These are phyloP conservation scores for Yarrowia sp. DNA, from an alignment of 805 yeast species.

Conservation along the genomic window DNA sequence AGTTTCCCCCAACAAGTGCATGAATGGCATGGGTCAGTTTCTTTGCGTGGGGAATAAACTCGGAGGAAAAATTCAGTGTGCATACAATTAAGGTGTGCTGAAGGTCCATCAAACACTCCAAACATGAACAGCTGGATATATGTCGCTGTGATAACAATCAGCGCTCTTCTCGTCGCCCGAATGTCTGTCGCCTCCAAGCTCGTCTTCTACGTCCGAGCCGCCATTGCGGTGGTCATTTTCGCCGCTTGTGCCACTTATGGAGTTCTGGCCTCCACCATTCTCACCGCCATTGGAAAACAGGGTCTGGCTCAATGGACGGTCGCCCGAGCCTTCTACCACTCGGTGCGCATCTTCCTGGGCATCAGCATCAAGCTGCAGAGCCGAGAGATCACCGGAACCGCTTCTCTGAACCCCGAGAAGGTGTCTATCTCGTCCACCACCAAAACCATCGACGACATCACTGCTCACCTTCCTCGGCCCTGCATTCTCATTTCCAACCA, in stretches of 20 bases:
- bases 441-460: slow-evolving; percentile 9
- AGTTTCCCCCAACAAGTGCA: too few relatives aligned
- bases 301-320: slow-evolving; percentile 85
- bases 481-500: slow-evolving; percentile 84
- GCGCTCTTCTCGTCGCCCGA: neutral
- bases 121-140: slow-evolving; percentile 27
- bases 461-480: slow-evolving; percentile 46
- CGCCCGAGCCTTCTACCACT: slow-evolving; percentile 73
- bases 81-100: slow-evolving; percentile 7
- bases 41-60: too few relatives aligned
- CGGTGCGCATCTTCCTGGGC: slow-evolving; percentile 63
- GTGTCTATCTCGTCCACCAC: neutral
- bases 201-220: slow-evolving; percentile 19
- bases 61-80: neutral
- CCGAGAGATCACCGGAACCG: slow-evolving; percentile 52
- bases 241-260: slow-evolving; percentile 44
- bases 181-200: slow-evolving; percentile 23
- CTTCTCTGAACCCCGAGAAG: neutral
- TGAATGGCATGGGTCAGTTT: too few relatives aligned
- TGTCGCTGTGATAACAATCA: slow-evolving; percentile 12
- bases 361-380: slow-evolving; percentile 67
- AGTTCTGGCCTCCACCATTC: slow-evolving; percentile 65
- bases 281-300: slow-evolving; percentile 68
- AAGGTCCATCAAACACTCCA: neutral
- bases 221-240: slow-evolving; percentile 17